Evolutionary conservation across 257 asterid species (phyloP), one percentile per base, ranked within the genome.

Genomic region (Penstemon eatonii): DNA sequence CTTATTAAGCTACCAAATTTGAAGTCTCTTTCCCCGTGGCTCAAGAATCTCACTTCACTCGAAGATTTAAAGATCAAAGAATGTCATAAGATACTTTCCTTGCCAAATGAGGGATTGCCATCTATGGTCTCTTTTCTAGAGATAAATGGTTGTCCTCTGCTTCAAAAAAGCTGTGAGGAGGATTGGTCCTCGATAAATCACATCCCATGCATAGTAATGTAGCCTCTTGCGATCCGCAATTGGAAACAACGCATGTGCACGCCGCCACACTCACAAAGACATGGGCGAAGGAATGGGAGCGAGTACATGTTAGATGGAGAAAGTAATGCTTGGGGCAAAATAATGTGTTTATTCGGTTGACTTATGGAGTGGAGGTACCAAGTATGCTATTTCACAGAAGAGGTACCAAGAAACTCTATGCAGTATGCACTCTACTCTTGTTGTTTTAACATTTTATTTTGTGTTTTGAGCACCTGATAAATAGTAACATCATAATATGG

Each of bases 171-270:
- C 46, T 83, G 80, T 53, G 73, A 69, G 76, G 44, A 69, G 15
- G 84, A 78, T 15, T 73, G 66, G 79, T 71, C 86, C 25, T 74
- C 78, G 55, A 57, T 83, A 9, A 86, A 80, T 78, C 79, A 80
- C 70, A 68, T 83, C 69, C 89, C 89, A 57, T 81, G 89, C 71
- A 78, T 78, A 66, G 78, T 83, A 60, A 83, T 78, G 82, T 80
- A 80, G 76, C 45, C 44, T 60, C 51, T 15, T 12, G 33, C 19
- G 43, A 56, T 36, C 60, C 39, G 6, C 52, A 46, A 46, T 33
- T n/a, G 46, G 56, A 25, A 11, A 42, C 56, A 50, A 65, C 4
- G 3, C 25, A 15, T n/a, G 18, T 1, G 54, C 54, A 25, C 2
- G 33, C 33, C 2, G 33, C 33, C 33, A 25, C 33, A 25, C 33